phyloP scores from a whole-genome alignment of 148 eudicot species.

The Linanthus parryae region DNA sequence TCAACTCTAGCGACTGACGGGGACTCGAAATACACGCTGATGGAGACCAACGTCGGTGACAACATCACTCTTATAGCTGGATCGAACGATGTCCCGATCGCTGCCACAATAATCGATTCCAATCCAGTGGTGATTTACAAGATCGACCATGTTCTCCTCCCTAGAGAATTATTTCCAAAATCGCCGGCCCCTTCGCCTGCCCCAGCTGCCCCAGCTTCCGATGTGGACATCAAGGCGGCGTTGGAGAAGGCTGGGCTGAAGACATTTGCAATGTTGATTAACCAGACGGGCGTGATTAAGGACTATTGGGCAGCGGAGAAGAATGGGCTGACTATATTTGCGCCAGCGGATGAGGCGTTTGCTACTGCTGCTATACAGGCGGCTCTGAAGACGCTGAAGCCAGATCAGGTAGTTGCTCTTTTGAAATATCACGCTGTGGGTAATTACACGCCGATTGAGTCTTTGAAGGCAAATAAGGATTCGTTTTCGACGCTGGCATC shows the following conservation, averaged over 20 bases:
- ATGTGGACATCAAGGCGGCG: conserved; percentile 31
- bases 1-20: conserved; percentile 53
- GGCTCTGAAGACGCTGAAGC: too few relatives aligned
- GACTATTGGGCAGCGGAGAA: too few relatives aligned
- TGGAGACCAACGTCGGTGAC: conserved; percentile 27
- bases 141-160: conserved; percentile 53
- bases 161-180: conserved; percentile 38
- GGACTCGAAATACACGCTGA: conserved; percentile 34
- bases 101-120: conserved; percentile 26
- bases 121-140: conserved; percentile 39
- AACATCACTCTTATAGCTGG: conserved; percentile 31
- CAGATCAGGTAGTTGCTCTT: too few relatives aligned
- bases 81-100: conserved; percentile 26
- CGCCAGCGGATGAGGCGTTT: too few relatives aligned
- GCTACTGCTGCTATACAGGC: too few relatives aligned
- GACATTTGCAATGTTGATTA: conserved; percentile 28
- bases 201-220: conserved; percentile 19
- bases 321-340: too few relatives aligned
- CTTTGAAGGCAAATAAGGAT: conserved; percentile 29
- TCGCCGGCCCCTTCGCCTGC: conserved; percentile 46
- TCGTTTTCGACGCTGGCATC: conserved; percentile 50
- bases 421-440: too few relatives aligned
- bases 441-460: too few relatives aligned
- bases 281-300: too few relatives aligned
- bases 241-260: conserved; percentile 46